Evolutionary conservation across 352 stramenopile genomes (phyloP), one percentile per base, ranked within the genome.

Genomic region (Albugo candida): DNA sequence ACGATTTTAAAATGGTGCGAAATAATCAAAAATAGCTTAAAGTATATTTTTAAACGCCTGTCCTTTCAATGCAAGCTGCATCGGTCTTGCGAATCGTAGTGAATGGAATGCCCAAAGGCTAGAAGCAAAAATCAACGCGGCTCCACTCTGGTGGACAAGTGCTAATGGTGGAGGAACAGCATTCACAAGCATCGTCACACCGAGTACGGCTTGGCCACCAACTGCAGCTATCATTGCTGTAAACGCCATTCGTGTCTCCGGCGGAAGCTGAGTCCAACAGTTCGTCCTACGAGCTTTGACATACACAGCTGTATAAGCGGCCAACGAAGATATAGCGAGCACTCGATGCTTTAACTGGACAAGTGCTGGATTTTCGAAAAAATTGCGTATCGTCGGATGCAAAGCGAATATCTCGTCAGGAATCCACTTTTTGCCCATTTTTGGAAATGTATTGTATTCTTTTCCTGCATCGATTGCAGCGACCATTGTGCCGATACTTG

Each of bases 311-410:
- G 55, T 52, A 51, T 82, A 84, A 13, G 62, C 64, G 4, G 53
- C 65, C 12, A 91, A 54, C 11, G 92, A 97, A 6, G 59, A 58
- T 14, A 94, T 65, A 5, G 93, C 94, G 19, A 99, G 62, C 4
- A 97, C 41, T 34, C 94, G 78, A 60, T 99, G 93, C 60, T 98
- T 88, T 36, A 96, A 84, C 61, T 98, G 93, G 41, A 99, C 94
- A 2, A 86, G 92, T 11, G 91, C 93, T 18, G 92, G 93, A 55
- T 97, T 98, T 51, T 98, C 92, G 53, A 96, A 88, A 27, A 97
- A 77, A 52, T 98, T 98, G 50, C 79, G 70, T 54, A 80, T 76
- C 54, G 62, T 78, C 1, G 88, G 88, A 54, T 75, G 43, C 4
- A 24, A 31, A 14, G 78, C 60, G 37, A 65, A 59, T 45, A 81